Conservation (phyloP, 1,139 yeast genomes). For the Casaregolazyma lundiana region DNA sequence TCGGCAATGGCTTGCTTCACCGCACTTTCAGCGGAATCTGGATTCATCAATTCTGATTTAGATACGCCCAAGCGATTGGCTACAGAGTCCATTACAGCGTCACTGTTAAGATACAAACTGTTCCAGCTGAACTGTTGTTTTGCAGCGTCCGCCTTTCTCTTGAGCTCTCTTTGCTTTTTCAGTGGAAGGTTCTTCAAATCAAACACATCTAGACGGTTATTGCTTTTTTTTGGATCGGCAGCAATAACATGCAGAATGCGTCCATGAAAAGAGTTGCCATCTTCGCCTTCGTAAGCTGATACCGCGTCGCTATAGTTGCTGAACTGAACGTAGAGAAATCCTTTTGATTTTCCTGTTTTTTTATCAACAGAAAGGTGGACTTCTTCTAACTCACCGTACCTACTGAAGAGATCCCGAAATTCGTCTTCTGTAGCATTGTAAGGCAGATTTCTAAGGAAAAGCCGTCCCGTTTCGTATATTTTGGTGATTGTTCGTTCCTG, state of each 20-base stretch:
- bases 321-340: conserved; percentile 84
- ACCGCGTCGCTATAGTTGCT: conserved; percentile 65
- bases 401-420: conserved; percentile 52
- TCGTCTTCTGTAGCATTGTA: conserved; percentile 81
- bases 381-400: conserved; percentile 41
- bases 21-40: conserved; percentile 80
- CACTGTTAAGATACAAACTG: conserved; percentile 81
- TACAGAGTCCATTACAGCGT: conserved; percentile 88
- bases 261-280: conserved; percentile 91
- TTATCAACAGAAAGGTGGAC: conserved; percentile 92
- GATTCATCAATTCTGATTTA: conserved; percentile 81
- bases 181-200: conserved; percentile 86
- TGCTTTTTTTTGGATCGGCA: conserved; percentile 66
- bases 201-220: conserved; percentile 77
- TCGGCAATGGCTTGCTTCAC: conserved; percentile 98
- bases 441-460: conserved; percentile 81
- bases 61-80: conserved; percentile 78
- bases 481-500: conserved; percentile 47
- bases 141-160: conserved; percentile 77
- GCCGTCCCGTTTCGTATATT: conserved; percentile 68
- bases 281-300: conserved; percentile 65
- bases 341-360: conserved; percentile 85
- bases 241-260: conserved; percentile 86
- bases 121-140: conserved; percentile 93
- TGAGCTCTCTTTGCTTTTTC: conserved; percentile 83